Evolutionary conservation across 768 basidiomycete species (phyloP).

Genomic region (Symmetrospora coprosmae): DNA sequence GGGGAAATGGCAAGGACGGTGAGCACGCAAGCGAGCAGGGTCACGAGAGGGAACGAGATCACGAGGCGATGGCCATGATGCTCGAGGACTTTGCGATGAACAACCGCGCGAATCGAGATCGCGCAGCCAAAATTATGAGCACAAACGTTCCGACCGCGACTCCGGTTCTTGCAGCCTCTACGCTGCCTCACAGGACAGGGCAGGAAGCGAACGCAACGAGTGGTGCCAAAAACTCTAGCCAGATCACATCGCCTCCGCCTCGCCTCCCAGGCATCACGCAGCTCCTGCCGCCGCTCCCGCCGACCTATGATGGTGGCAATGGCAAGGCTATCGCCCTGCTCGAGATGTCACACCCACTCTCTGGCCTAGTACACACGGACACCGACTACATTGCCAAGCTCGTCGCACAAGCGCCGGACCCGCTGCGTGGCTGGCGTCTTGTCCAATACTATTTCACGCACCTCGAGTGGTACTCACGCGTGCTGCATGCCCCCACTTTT

Average conservation of each 20-base stretch:
- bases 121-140: not conserved
- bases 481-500: slow-evolving; percentile 19
- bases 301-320: not conserved
- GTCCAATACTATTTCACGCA: slow-evolving; percentile 16
- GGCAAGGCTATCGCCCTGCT: too few relatives aligned
- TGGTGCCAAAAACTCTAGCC: not conserved
- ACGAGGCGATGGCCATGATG: slow-evolving; percentile 23
- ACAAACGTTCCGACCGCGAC: too few relatives aligned
- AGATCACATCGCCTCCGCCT: not conserved
- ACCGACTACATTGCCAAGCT: slow-evolving; percentile 11
- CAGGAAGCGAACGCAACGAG: not conserved
- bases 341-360: slow-evolving; percentile 15
- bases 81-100: slow-evolving; percentile 25
- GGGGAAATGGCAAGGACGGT: too few relatives aligned
- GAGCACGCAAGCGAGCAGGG: too few relatives aligned
- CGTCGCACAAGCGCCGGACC: slow-evolving; percentile 7
- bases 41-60: slow-evolving; percentile 9
- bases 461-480: slow-evolving; percentile 20
- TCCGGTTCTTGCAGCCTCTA: too few relatives aligned
- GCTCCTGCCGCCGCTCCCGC: not conserved
- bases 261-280: too few relatives aligned
- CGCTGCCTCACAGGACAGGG: not conserved
- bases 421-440: slow-evolving; percentile 10
- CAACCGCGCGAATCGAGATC: not conserved
- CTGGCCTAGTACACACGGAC: not conserved